A percentile compares a stretch with the other conserved stretches of the same genome.
These are phyloP conservation scores for Ormosia emarginata DNA, from an alignment of 306 rosid genomes.

Conservation along the genomic window DNA sequence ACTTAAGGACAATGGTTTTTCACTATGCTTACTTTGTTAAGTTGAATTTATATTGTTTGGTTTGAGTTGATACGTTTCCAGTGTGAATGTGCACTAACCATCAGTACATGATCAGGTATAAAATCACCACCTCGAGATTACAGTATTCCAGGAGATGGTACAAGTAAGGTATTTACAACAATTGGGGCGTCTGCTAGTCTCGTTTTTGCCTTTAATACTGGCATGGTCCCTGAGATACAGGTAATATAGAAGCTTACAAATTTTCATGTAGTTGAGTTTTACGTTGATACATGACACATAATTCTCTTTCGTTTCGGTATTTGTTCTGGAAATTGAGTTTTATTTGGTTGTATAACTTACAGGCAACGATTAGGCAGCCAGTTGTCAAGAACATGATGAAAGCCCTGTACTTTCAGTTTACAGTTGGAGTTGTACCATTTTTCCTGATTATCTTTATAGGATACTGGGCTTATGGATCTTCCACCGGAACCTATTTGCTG, in stretches of 20 bases:
- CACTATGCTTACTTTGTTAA: background rate
- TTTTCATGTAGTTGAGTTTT: background rate
- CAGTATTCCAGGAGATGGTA: constrained; percentile 44
- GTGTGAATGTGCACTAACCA: constrained; percentile 4
- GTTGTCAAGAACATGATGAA: constrained; percentile 83
- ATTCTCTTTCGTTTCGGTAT: background rate
- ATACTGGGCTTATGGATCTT: constrained; percentile 90
- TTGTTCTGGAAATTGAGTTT: background rate
- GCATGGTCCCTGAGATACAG: constrained; percentile 99
- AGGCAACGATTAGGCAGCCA: constrained; percentile 92
- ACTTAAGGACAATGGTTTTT: no score
- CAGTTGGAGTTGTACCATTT: constrained; percentile 73
- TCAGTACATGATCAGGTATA: constrained; percentile 43
- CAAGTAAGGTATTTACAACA: constrained; percentile 58
- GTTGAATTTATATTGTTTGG: background rate
- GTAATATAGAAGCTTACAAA: constrained; percentile 30
- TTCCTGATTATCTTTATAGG: constrained; percentile 69
- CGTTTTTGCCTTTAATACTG: constrained; percentile 85
- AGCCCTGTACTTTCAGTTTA: constrained; percentile 84
- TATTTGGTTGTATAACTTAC: constrained; percentile 22
- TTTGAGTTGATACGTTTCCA: background rate
- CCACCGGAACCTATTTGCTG: constrained; percentile 66
- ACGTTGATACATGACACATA: background rate
- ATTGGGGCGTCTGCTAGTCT: constrained; percentile 88
- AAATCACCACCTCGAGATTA: constrained; percentile 70